phyloP scores from a whole-genome alignment of 768 basidiomycete species.

The Russula griseocarnosa region DNA sequence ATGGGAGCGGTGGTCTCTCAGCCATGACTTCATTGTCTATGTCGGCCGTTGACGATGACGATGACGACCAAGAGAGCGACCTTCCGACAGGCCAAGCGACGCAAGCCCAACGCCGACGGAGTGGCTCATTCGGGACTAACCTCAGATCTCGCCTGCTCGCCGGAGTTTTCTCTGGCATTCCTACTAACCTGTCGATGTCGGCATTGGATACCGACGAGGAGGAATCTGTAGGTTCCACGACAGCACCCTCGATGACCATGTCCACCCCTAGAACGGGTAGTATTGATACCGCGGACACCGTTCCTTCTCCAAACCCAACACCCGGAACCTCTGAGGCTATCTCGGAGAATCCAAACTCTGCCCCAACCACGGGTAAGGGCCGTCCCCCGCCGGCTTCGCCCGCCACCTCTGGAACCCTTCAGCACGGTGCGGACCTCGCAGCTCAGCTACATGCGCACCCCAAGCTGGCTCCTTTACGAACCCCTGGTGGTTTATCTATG shows the following conservation, averaged over 20 bases:
- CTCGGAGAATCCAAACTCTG: slow-evolving; percentile 6
- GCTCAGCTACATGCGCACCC: slow-evolving; percentile 46
- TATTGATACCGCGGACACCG: not conserved
- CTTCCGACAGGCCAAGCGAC: not conserved
- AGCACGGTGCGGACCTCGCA: slow-evolving; percentile 40
- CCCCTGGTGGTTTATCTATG: slow-evolving; percentile 31
- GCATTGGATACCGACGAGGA: slow-evolving; percentile 52
- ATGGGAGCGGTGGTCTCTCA: slow-evolving; percentile 18
- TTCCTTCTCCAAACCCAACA: slow-evolving; percentile 13
- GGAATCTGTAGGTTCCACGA: slow-evolving; percentile 31
- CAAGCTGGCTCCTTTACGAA: slow-evolving; percentile 48
- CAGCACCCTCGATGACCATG: not conserved
- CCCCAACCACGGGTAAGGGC: slow-evolving; percentile 4
- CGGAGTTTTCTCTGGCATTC: slow-evolving; percentile 18
- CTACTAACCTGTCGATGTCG: slow-evolving; percentile 48
- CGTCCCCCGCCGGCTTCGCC: slow-evolving; percentile 6
- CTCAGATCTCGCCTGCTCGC: slow-evolving; percentile 19
- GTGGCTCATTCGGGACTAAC: slow-evolving; percentile 16
- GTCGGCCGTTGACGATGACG: slow-evolving; percentile 35
- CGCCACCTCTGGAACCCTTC: slow-evolving; percentile 27
- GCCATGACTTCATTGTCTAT: slow-evolving; percentile 25
- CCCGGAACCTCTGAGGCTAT: slow-evolving; percentile 10
- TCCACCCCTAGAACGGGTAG: slow-evolving; percentile 8
- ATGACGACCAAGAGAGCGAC: slow-evolving; percentile 31
- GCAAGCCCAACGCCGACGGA: slow-evolving; percentile 4